phyloP scores from a whole-genome alignment of 768 basidiomycete genomes.

The Pholiota microspora region DNA sequence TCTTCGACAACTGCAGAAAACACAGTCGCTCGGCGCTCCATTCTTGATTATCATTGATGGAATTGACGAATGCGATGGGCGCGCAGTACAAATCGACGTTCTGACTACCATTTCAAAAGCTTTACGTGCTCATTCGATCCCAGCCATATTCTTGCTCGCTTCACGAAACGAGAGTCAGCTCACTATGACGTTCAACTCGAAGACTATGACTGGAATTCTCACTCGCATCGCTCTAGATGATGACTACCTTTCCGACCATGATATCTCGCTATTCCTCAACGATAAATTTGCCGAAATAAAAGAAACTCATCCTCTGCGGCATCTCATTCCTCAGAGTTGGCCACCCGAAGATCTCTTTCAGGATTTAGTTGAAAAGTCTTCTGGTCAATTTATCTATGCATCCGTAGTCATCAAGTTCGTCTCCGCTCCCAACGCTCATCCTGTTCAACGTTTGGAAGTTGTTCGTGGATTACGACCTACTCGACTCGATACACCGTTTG shows the following conservation, averaged over 20 bases:
- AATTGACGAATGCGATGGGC: conserved; percentile 12
- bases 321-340: conserved; percentile 5
- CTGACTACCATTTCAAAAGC: neutral
- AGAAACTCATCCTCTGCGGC: conserved; percentile 3
- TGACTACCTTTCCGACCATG: conserved; percentile 8
- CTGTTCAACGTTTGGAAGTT: conserved; percentile 8
- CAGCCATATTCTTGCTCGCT: conserved; percentile 5
- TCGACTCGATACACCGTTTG: neutral
- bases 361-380: conserved; percentile 24
- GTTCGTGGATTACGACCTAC: conserved; percentile 4
- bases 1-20: neutral
- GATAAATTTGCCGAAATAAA: conserved; percentile 7
- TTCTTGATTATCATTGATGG: conserved; percentile 12
- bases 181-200: conserved; percentile 4
- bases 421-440: conserved; percentile 2
- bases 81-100: neutral
- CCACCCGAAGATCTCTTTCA: conserved; percentile 2
- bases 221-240: conserved; percentile 9
- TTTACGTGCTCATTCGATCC: neutral
- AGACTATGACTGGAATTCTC: neutral
- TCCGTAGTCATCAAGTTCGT: conserved; percentile 12
- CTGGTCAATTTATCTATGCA: conserved; percentile 18
- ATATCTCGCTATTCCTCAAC: conserved; percentile 6
- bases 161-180: conserved; percentile 6
- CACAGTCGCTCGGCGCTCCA: neutral